Evolutionary conservation across 345 rosid genomes (phyloP).

Genomic region (Citrus inodora): DNA sequence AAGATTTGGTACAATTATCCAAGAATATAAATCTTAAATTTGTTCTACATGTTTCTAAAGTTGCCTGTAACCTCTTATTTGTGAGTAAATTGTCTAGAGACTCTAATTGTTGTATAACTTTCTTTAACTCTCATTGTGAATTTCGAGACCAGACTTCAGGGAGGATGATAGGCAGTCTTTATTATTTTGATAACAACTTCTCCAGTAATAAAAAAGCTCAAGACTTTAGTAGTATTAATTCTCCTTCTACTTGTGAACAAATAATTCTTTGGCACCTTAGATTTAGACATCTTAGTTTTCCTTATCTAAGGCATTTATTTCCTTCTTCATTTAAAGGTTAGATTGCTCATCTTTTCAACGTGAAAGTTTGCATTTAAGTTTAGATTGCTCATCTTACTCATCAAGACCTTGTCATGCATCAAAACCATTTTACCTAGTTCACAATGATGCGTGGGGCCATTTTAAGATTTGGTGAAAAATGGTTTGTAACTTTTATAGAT

Average conservation of each 20-base stretch:
- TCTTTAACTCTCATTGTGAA: slow-evolving; percentile 1
- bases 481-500: slow-evolving; percentile 6
- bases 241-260: too few species aligned
- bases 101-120: neutral
- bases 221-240: too few species aligned
- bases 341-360: neutral
- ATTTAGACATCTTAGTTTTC: neutral
- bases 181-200: neutral
- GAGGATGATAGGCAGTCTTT: neutral
- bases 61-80: neutral
- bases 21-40: neutral
- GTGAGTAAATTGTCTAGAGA: neutral
- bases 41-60: neutral
- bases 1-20: neutral
- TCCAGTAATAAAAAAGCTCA: too few species aligned
- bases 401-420: neutral
- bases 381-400: neutral
- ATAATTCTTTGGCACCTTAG: neutral
- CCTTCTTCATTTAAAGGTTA: neutral
- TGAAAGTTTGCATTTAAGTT: neutral
- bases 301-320: neutral
- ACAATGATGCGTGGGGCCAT: neutral
- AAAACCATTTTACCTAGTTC: neutral
- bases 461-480: neutral
- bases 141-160: neutral